phyloP scores from a whole-genome alignment of 352 stramenopile genomes.

The Thraustochytrium sp. region DNA sequence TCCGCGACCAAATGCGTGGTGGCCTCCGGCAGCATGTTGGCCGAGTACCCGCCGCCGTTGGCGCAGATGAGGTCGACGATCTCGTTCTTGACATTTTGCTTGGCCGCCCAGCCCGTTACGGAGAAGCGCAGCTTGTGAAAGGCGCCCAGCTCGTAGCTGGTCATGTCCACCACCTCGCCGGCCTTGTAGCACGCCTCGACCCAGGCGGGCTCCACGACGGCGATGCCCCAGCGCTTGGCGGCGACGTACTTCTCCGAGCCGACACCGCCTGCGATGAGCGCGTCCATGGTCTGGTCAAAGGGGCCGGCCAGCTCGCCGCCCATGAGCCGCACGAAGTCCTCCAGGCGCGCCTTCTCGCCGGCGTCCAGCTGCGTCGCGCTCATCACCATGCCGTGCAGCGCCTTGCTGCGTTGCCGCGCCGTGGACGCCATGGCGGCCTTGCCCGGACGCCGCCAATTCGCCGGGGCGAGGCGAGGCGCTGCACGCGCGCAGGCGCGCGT shows the following conservation, averaged over 20 bases:
- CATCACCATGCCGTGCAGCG: not conserved
- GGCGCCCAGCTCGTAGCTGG: not conserved
- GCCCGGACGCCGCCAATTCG: no score
- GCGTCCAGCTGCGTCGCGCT: not conserved
- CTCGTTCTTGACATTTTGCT: not conserved
- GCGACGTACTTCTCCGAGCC: slow-evolving; percentile 16
- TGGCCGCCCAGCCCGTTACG: not conserved
- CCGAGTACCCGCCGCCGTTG: not conserved
- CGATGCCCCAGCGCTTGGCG: not conserved
- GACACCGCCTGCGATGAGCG: not conserved
- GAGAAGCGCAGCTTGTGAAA: slow-evolving; percentile 9
- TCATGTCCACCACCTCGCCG: not conserved
- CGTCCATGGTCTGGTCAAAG: not conserved
- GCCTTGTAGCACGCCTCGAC: not conserved
- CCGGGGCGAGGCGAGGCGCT: no score
- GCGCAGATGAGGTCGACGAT: not conserved
- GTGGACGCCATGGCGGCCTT: no score
- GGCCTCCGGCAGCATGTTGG: not conserved
- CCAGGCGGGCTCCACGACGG: slow-evolving; percentile 1
- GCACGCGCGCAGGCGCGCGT: no score
- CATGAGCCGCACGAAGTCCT: slow-evolving; percentile 8
- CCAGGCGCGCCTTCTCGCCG: not conserved
- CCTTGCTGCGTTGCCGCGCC: no score
- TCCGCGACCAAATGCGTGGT: slow-evolving; percentile 26
- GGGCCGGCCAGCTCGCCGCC: not conserved